A percentile compares a stretch with the other conserved stretches of the same genome.
These are phyloP conservation scores for Wallacemonas rigidus DNA, from an alignment of 208 protist genomes.

Conservation along the genomic window DNA sequence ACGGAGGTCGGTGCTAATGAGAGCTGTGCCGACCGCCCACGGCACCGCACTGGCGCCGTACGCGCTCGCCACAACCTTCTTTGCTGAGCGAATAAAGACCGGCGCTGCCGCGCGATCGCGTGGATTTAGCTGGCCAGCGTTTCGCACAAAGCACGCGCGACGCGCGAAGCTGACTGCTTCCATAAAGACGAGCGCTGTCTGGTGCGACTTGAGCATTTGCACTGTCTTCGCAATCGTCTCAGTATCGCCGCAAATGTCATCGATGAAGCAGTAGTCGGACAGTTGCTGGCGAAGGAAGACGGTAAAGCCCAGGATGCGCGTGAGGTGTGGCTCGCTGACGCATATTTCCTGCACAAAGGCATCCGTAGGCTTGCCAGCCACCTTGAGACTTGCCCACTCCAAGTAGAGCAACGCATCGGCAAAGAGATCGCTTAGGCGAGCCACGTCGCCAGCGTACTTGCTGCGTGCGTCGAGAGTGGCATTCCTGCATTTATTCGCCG, in stretches of 20 bases:
- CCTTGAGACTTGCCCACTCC: slow-evolving; percentile 66
- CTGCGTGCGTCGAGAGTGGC: slow-evolving; percentile 48
- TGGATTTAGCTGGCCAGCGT: slow-evolving; percentile 59
- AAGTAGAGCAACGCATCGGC: slow-evolving; percentile 81
- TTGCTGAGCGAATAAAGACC: slow-evolving; percentile 87
- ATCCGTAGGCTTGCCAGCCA: slow-evolving; percentile 39
- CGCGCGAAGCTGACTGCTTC: slow-evolving; percentile 62
- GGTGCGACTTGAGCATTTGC: slow-evolving; percentile 48
- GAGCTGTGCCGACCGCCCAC: slow-evolving; percentile 63
- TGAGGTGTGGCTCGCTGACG: slow-evolving; percentile 57
- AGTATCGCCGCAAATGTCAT: slow-evolving; percentile 43
- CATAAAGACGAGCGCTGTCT: slow-evolving; percentile 74
- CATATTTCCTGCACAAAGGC: slow-evolving; percentile 44
- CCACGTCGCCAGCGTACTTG: slow-evolving; percentile 69
- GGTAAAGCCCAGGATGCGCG: slow-evolving; percentile 63
- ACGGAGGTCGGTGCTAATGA: slow-evolving; percentile 70
- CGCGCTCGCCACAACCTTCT: slow-evolving; percentile 61
- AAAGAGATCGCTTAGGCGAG: slow-evolving; percentile 77
- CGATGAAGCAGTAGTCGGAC: slow-evolving; percentile 83
- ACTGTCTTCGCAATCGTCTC: slow-evolving; percentile 32
- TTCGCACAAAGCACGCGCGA: slow-evolving; percentile 67
- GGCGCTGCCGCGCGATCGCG: slow-evolving; percentile 68
- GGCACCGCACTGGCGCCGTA: slow-evolving; percentile 45
- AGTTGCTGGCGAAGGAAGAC: slow-evolving; percentile 73
- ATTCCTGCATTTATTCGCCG: slow-evolving; percentile 32